A percentile compares a stretch with the other conserved stretches of the same genome.
Evolutionary conservation across 768 basidiomycete genomes (phyloP).

Genomic region (Vararia minispora): DNA sequence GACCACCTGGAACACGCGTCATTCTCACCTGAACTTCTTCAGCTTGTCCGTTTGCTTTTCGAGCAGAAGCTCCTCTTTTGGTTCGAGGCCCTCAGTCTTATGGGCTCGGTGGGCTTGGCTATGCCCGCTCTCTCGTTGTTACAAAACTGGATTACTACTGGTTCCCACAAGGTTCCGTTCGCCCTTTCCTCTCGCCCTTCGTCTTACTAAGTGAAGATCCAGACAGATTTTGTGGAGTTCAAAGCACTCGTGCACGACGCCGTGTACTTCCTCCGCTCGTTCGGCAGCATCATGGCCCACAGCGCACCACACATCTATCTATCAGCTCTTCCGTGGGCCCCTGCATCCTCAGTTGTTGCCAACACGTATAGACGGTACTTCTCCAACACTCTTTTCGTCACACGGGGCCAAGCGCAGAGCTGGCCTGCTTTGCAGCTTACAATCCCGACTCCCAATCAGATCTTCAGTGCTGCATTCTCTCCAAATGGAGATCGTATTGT

Average conservation of each 20-base stretch:
- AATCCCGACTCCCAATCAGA: background rate
- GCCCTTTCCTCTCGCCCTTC: background rate
- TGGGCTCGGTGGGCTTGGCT: background rate
- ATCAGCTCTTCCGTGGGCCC: background rate
- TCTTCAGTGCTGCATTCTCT: constrained; percentile 1
- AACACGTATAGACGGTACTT: background rate
- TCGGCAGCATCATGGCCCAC: background rate
- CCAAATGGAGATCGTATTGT: constrained; percentile 18
- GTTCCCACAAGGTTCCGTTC: background rate
- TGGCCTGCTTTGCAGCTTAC: constrained; percentile 1
- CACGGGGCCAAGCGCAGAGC: too few species aligned
- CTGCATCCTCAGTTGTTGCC: background rate
- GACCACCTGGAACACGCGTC: background rate
- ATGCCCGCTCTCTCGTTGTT: background rate
- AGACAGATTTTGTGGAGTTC: background rate
- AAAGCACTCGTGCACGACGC: background rate
- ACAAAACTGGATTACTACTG: background rate
- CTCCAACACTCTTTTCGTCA: background rate
- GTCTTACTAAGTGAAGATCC: background rate
- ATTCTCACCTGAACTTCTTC: background rate
- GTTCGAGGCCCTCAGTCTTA: constrained; percentile 1
- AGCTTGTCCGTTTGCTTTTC: background rate
- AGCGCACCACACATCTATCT: too few species aligned
- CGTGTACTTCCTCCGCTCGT: background rate
- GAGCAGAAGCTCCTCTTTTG: background rate